Evolutionary conservation across 768 basidiomycete species (phyloP), one percentile per base, ranked within the genome.

Genomic region (Boletus rex-veris): DNA sequence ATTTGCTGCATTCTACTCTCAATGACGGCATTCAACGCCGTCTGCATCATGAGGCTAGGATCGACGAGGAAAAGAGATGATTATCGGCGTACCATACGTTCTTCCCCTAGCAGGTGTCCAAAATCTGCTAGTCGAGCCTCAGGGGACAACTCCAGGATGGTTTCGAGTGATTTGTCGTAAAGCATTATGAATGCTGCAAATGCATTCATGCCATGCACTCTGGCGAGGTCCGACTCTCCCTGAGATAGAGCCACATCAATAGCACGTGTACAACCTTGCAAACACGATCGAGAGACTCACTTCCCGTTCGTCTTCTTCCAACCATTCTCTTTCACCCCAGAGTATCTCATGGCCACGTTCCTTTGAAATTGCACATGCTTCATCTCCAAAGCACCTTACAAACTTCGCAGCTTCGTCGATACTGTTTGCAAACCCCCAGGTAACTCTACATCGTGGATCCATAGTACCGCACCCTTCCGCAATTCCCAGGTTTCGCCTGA

Each of bases 111-210:
- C 7, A 80, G 69, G 1, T 54, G 58, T 1, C 74, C 77, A 64
- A 81, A 83, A 33, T 69, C 64, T 14, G 73, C 66, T 10, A 79
- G 38, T 46, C 86, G 74, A 36, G 69, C 74, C 38, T 84, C 76
- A 4, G 80, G 64, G 9, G 71, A 64, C 67, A 79, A 66, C 14
- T 79, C 74, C 24, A 91, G 61, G 60, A 89, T 81, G 4, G 80
- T 75, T 15, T 83, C 77, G 7, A 87, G 61, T 5, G 75, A 71
- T 7, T 75, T 73, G 53, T 82, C 77, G 48, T 76, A 81, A 3
- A 90, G 70, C 52, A 91, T 77, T 4, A 85, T 69, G n/a, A 80
- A 76, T 7, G 89, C 83, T 1, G 83, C 82, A 63, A 89, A 88
- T 7, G 74, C 69, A 53, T 91, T 91, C 81, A 91, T 83, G 15